Base-by-base conservation (phyloP, 2,329 filamentous ascomycete species). In the Camptophora hylomeconis region DNA sequence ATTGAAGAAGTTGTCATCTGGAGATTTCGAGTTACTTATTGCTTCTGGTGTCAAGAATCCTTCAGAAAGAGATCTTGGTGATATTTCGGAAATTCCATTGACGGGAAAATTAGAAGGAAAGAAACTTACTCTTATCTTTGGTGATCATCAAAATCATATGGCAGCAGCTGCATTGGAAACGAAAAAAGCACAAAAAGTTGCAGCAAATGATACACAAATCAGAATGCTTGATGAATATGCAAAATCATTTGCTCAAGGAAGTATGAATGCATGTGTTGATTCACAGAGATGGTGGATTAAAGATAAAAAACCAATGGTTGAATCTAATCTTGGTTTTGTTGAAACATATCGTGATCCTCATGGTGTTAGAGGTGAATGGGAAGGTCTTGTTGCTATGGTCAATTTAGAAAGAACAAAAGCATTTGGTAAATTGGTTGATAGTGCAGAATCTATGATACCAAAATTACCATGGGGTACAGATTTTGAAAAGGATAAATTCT, bases 401-500 rank as follows among this genome's bases (percentile, higher is more conserved):
- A 95, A 95, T 56, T 66, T 87, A 48, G 87, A 94, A 52, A 75
- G 87, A 12, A 98, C 87, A 1, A 71, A 70, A 34, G 82, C 86
- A 1, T 95, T 95, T 49, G 79, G 78, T 5, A 77, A 80, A 42
- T 70, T 95, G 2, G 89, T 95, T 4, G 67, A 75, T 12, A 75
- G 75, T 15, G 86, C 89, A 0, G 79, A 84, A 7, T 63, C 64
- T 24, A 75, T 93, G 50, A 94, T 98, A 28, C 82, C 84, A 5
- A 73, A 92, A 38, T 62, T 98, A 9, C 89, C 89, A 0, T 98
- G 89, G 89, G 62, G 65, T 19, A 69, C 71, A 25, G 80, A 82
- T 1, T 98, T 95, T 42, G 89, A 98, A 52, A 95, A 95, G 57
- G 86, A 94, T 61, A 84, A 80, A 48, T 98, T 98, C 56, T 58